A percentile compares a stretch with the other conserved stretches of the same genome.
These are phyloP conservation scores for Malassezia equina DNA, from an alignment of 1,284 basidiomycete genomes.

Conservation along the genomic window DNA sequence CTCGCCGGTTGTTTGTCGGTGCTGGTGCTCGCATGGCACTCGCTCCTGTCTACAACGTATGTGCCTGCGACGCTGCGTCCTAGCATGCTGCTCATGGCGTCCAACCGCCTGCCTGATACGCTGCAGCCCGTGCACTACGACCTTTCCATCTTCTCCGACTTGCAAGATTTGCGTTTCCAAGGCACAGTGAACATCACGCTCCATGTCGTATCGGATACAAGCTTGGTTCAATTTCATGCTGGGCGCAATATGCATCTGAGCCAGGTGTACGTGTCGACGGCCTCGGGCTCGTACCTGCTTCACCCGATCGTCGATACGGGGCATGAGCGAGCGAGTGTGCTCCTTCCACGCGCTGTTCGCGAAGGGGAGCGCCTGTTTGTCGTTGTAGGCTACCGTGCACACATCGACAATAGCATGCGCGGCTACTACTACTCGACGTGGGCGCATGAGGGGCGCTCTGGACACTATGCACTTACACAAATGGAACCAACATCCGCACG, in stretches of 20 bases:
- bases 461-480: conserved; percentile 41
- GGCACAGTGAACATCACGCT: conserved; percentile 73
- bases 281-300: conserved; percentile 53
- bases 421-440: conserved; percentile 41
- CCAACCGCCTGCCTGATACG: conserved; percentile 64
- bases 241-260: conserved; percentile 60
- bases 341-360: conserved; percentile 30
- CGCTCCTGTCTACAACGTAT: background rate
- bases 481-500: conserved; percentile 75
- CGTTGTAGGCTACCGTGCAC: conserved; percentile 32
- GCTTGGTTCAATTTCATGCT: conserved; percentile 48
- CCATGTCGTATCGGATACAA: conserved; percentile 60
- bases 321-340: conserved; percentile 35
- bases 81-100: conserved; percentile 6
- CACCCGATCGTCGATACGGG: conserved; percentile 50
- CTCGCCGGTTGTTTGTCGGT: background rate
- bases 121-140: conserved; percentile 72
- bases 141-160: conserved; percentile 67
- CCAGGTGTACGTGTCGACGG: conserved; percentile 58
- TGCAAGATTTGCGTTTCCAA: conserved; percentile 62
- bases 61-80: conserved; percentile 4
- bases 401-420: conserved; percentile 41
- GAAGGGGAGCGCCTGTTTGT: conserved; percentile 35
- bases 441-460: conserved; percentile 50
- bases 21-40: conserved; percentile 1